phyloP scores from a whole-genome alignment of 345 rosid genomes.

The Populus davidiana region DNA sequence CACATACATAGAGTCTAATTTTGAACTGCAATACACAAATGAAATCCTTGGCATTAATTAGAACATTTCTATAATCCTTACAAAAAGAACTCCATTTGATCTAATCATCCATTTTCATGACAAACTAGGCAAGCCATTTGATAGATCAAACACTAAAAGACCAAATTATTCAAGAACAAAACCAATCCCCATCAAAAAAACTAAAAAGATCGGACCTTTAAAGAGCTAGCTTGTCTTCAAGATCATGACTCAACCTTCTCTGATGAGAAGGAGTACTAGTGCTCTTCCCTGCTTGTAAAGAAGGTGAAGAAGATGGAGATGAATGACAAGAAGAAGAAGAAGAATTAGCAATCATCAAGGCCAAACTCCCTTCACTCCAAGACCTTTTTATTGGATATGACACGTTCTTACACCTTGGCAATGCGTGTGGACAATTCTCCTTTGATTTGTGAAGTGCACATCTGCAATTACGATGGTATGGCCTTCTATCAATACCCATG shows the following conservation, averaged over 20 bases:
- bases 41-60: not conserved
- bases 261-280: not conserved
- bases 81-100: not conserved
- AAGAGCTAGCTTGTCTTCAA: not conserved
- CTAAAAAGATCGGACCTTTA: not conserved
- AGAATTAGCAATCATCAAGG: constrained; percentile 14
- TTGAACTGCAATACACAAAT: not conserved
- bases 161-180: not conserved
- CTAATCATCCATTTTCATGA: not conserved
- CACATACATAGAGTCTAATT: not conserved
- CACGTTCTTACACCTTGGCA: constrained; percentile 29
- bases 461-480: constrained; percentile 60
- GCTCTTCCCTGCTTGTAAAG: not conserved
- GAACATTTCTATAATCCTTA: not conserved
- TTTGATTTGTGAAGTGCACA: constrained; percentile 52
- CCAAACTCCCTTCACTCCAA: constrained; percentile 65
- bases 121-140: not conserved
- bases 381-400: constrained; percentile 55
- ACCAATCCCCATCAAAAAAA: not conserved
- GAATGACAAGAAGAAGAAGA: constrained; percentile 15
- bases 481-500: constrained; percentile 48
- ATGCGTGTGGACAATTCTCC: constrained; percentile 24
- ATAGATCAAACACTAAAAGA: not conserved
- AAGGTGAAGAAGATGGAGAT: constrained; percentile 47
- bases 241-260: not conserved